phyloP scores from a whole-genome alignment of 306 rosid genomes.

The Luffa aegyptiaca region DNA sequence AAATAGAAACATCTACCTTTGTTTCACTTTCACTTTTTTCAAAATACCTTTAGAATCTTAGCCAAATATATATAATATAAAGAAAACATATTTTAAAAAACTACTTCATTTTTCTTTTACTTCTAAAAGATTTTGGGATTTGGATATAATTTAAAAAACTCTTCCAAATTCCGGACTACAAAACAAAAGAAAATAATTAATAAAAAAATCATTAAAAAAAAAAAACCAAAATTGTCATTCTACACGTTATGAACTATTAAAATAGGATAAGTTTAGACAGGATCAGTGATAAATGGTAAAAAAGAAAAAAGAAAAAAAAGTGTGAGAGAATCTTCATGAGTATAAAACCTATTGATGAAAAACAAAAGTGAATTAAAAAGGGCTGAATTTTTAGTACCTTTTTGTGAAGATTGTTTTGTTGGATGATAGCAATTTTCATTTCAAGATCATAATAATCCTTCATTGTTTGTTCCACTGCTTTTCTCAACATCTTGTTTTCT shows the following conservation, averaged over 20 bases:
- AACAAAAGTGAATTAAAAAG: no score
- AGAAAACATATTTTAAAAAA: no score
- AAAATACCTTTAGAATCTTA: no score
- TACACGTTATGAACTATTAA: neutral
- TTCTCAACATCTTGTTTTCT: conserved; percentile 63
- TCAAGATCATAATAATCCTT: conserved; percentile 76
- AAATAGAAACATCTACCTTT: no score
- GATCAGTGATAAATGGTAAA: neutral
- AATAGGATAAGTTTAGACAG: neutral
- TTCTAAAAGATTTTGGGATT: neutral
- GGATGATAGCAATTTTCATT: conserved; percentile 43
- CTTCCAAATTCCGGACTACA: neutral
- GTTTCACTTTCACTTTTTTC: neutral
- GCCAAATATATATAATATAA: no score
- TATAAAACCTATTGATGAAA: neutral
- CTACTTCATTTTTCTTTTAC: no score
- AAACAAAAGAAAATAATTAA: neutral
- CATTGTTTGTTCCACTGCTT: conserved; percentile 68
- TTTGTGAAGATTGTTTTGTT: conserved; percentile 33
- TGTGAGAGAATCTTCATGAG: neutral
- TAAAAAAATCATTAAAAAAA: neutral
- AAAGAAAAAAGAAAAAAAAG: conserved; percentile 12
- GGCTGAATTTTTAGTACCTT: conserved; percentile 19
- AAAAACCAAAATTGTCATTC: neutral
- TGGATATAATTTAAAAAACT: neutral